phyloP scores from a whole-genome alignment of 2,329 filamentous ascomycete genomes.

The Cladosporium colombiae region DNA sequence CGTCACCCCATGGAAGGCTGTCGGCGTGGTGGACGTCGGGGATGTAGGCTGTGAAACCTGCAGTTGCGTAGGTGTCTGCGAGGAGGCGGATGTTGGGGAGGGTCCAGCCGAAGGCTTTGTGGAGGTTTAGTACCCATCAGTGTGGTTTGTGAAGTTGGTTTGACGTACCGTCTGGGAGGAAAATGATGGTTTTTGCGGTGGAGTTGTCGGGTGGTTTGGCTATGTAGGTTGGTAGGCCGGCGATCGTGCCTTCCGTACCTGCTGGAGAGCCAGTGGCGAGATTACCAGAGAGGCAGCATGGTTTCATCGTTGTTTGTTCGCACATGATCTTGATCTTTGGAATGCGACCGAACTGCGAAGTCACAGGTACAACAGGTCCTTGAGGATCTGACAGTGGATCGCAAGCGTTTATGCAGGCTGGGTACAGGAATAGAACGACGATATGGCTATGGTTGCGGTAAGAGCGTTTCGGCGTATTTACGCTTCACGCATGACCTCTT shows the following conservation, averaged over 20 bases:
- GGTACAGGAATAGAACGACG: background rate
- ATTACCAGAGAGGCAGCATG: conserved; percentile 46
- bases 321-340: background rate
- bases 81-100: conserved; percentile 49
- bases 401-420: background rate
- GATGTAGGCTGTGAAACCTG: conserved; percentile 49
- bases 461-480: background rate
- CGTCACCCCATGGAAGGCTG: conserved; percentile 36
- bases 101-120: conserved; percentile 50
- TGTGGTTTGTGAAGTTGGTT: background rate
- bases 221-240: conserved; percentile 45
- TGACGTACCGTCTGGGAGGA: conserved; percentile 46
- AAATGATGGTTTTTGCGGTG: conserved; percentile 49
- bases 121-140: conserved; percentile 16
- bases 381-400: background rate
- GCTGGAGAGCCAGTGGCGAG: conserved; percentile 41
- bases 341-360: background rate
- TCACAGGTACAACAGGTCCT: background rate
- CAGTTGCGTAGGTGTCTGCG: conserved; percentile 50
- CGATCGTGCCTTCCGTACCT: conserved; percentile 41
- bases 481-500: background rate
- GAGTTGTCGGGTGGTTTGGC: conserved; percentile 44
- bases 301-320: conserved; percentile 32
- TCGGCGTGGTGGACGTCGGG: conserved; percentile 48
- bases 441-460: background rate